Evolutionary conservation across 495 filamentous ascomycete species (phyloP), one percentile per base, ranked within the genome.

Genomic region (Xylaria palmicola): DNA sequence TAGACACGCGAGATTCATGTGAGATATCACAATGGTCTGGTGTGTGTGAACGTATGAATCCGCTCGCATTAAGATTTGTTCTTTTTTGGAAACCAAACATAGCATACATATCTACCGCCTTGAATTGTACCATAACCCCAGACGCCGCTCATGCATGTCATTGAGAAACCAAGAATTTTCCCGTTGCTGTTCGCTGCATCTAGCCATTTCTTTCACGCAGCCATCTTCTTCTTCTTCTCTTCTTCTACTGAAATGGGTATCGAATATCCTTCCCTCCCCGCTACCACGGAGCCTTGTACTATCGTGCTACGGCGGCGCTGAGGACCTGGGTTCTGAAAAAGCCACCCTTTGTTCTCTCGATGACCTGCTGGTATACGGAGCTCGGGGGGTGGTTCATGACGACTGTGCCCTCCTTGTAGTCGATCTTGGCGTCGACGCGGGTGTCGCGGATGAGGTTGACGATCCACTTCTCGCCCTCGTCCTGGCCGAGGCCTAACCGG

Each of bases 381-480:
- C 92, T 92, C 19, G 94, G 93, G 44, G 94, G 94, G 79, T 98
- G 94, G 80, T 98, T 98, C 94, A 98, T 98, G 60, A 98, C 86
- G 27, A 98, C 94, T 40, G 94, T 98, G 66, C 94, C 94, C 78
- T 93, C 91, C 81, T 98, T 90, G 78, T 96, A 98, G 75, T 98
- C 94, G 65, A 98, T 95, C 85, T 98, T 98, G 62, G 95, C 94
- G 68, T 98, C 94, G 40, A 98, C 90, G 52, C 94, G 84, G 2
- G 94, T 98, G 73, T 98, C 94, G 60, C 94, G 87, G 78, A 98
- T 98, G 44, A 98, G 84, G 79, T 98, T 98, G 61, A 98, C 94
- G 65, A 98, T 98, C 95, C 95, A 98, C 82, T 97, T 98, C 86
- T 98, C 94, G 65, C 95, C 94, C 67, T 96, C 94, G 68, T 96